Evolutionary conservation across 495 filamentous ascomycete species (phyloP).

Genomic region (Lentithecium fluviatile): DNA sequence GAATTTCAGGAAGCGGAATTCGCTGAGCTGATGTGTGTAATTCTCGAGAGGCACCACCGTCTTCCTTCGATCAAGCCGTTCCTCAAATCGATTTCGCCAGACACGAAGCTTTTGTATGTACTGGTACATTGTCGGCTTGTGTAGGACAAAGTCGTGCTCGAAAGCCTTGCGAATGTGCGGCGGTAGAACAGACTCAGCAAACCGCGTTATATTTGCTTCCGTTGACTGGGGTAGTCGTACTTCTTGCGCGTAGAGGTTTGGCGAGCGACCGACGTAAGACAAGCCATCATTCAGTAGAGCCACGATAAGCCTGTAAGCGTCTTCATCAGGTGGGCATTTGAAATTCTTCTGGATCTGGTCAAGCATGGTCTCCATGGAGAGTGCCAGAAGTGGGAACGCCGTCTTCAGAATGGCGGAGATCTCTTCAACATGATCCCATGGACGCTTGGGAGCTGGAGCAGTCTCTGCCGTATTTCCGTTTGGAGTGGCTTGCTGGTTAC

Average conservation of each 20-base stretch:
- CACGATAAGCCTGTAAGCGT: conserved; percentile 96
- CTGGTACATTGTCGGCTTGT: conserved; percentile 92
- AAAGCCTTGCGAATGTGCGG: conserved; percentile 90
- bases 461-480: conserved; percentile 33
- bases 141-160: conserved; percentile 89
- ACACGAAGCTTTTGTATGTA: conserved; percentile 96
- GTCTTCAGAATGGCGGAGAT: conserved; percentile 93
- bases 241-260: conserved; percentile 79
- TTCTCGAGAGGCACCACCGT: conserved; percentile 69
- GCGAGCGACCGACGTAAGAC: conserved; percentile 81
- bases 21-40: conserved; percentile 85
- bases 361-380: conserved; percentile 99
- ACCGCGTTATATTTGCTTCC: conserved; percentile 92
- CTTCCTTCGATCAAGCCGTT: conserved; percentile 86
- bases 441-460: conserved; percentile 53
- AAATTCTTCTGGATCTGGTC: conserved; percentile 98
- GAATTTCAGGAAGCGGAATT: conserved; percentile 95
- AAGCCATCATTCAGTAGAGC: conserved; percentile 93
- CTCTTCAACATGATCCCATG: conserved; percentile 96
- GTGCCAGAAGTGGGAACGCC: conserved; percentile 87
- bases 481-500: conserved; percentile 13
- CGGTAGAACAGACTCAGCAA: conserved; percentile 93
- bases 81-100: conserved; percentile 97
- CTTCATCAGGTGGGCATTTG: conserved; percentile 97
- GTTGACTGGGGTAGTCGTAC: conserved; percentile 87